Base-by-base conservation (phyloP, 768 basidiomycete genomes). In the Boletus patriciae region DNA sequence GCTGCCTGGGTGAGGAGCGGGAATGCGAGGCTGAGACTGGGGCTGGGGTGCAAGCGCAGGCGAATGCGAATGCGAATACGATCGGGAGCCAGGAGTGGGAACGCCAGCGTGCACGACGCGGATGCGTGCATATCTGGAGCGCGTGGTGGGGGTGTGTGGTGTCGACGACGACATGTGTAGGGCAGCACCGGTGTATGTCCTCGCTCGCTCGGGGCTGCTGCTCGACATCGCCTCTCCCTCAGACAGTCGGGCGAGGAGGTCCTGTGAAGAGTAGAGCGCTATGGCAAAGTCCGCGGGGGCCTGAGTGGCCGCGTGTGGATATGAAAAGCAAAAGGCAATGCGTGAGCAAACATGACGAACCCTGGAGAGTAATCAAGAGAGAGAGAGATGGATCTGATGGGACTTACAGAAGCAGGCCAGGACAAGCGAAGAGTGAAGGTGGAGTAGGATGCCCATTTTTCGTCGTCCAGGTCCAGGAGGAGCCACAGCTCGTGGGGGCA, bases 101-200 rank as follows among this genome's bases (percentile, higher is more conserved):
- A 88, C 75, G 33, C 85, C 84, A 4, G 77, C 76, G 67, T 83
- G 72, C 1, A 82, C 74, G 33, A 79, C 69, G 27, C 81, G 81
- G 38, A 89, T 75, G 15, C 83, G 82, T 9, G 85, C 88, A 59
- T 83, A 86, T 61, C 77, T 77, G 9, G 69, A 62, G 43, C 81
- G 79, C 23, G 77, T 78, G 41, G 50, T 52, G 48, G 50, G 21
- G 31, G 59, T 15, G 50, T 21, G 64, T 38, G 38, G 44, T 46
- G 50, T 10, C 10, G 54, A 61, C 43, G 52, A 52, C 19, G 50
- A n/a, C n/a, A n/a, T 38, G 33, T 55, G 62, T 41, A 25, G 48
- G 25, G 44, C 50, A 54, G 44, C 60, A 23, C 63, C 42, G 61
- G 19, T 19, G 21, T n/a, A 52, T 34, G 52, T 18, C 18, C 29